phyloP scores from a whole-genome alignment of 768 basidiomycete species.

The Agrocybe pediades region DNA sequence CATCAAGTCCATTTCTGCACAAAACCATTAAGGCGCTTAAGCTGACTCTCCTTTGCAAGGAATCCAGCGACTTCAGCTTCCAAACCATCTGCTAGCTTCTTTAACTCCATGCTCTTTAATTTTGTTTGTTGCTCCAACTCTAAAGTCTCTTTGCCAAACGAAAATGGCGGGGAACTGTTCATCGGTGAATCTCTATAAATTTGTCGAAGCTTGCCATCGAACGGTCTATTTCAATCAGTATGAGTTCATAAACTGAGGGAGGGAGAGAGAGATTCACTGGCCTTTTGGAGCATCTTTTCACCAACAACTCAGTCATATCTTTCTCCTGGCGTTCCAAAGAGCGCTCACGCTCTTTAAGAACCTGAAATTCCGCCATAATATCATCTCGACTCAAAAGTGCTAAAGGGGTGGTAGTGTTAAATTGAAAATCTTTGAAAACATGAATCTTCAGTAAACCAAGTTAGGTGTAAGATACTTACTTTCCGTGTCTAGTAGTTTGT shows the following conservation, averaged over 20 bases:
- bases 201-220: slow-evolving; percentile 10
- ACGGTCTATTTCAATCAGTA: slow-evolving; percentile 12
- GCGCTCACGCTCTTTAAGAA: slow-evolving; percentile 2
- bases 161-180: slow-evolving; percentile 20
- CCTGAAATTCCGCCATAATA: slow-evolving; percentile 16
- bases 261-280: background rate
- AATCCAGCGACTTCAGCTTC: slow-evolving; percentile 16
- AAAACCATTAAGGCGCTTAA: slow-evolving; percentile 14
- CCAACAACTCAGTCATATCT: slow-evolving; percentile 9
- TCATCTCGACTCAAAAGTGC: slow-evolving; percentile 17
- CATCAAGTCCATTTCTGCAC: slow-evolving; percentile 14
- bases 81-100: slow-evolving; percentile 13
- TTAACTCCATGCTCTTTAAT: slow-evolving; percentile 12
- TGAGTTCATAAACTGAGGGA: background rate
- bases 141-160: slow-evolving; percentile 10
- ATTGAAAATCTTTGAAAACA: background rate
- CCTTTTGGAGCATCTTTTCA: slow-evolving; percentile 13
- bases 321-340: slow-evolving; percentile 14
- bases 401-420: slow-evolving; percentile 4
- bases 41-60: slow-evolving; percentile 11
- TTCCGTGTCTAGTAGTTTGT: slow-evolving; percentile 13
- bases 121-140: slow-evolving; percentile 13
- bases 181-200: slow-evolving; percentile 20
- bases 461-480: slow-evolving; percentile 10
- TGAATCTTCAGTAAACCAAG: background rate